These are phyloP conservation scores for Sequoiadendron giganteum DNA, from an alignment of 75 land plant species.

Conservation along the genomic window DNA sequence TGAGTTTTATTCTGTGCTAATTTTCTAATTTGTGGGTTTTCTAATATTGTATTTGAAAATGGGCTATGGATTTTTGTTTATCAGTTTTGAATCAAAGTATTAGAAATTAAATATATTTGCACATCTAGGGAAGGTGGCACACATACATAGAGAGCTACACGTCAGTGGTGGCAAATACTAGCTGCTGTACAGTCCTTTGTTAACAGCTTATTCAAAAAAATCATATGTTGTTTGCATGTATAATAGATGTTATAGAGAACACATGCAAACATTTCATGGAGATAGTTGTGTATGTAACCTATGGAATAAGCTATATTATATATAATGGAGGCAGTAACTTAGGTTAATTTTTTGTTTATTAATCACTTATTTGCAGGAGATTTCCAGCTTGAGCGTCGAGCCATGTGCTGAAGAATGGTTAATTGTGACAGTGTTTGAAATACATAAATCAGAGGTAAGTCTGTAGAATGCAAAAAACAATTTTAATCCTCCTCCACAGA, in stretches of 20 bases:
- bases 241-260: background rate
- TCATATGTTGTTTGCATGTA: background rate
- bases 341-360: background rate
- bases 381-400: constrained; percentile 93
- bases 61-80: background rate
- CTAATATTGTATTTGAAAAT: background rate
- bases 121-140: background rate
- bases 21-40: background rate
- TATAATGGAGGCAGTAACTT: background rate
- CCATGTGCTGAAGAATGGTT: constrained; percentile 74
- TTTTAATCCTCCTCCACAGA: background rate
- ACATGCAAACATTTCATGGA: background rate
- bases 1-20: background rate
- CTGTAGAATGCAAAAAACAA: background rate
- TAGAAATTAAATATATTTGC: background rate
- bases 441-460: constrained; percentile 61
- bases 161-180: background rate
- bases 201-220: background rate
- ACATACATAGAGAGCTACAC: background rate
- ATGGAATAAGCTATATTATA: background rate
- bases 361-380: constrained; percentile 50
- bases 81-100: background rate
- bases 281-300: background rate
- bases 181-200: background rate
- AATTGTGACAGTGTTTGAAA: constrained; percentile 85